Base-by-base conservation (phyloP, 2,329 filamentous ascomycete genomes). In the Alternaria panax region DNA sequence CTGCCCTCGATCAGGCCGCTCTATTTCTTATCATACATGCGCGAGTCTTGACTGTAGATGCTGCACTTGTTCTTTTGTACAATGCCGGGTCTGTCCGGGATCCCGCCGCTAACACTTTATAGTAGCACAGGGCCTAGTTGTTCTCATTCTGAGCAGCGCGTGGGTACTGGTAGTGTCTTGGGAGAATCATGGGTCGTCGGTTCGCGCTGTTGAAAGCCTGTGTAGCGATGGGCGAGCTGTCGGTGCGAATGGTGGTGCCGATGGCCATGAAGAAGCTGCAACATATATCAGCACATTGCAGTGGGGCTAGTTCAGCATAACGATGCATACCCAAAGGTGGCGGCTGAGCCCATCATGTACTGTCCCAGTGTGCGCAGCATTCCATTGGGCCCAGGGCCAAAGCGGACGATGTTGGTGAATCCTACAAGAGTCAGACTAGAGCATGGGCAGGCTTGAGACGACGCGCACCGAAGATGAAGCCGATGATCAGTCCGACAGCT, bases 401-500 rank as follows among this genome's bases (percentile, higher is more conserved):
- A 97, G 79, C 95, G 88, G 77, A 99, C 93, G 75, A 99, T 97
- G 75, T 94, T 96, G 71, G 96, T 92, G 51, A 91, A 92, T 77
- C 93, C 92, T 96, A 56, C 28, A 14, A 12, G 16, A 5, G 53
- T 75, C 59, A 75, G 71, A 68, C n/a, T 34, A 20, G 41, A 47
- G 47, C n/a, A 41, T 46, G 34, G 34, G 4, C 45, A 9, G 20
- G 42, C 22, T 28, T 48, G 38, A 22, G 30, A 7, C 20, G 45
- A 48, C 55, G 72, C 84, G 51, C 84, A 96, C 94, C 95, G 72
- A 95, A 97, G 73, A 99, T 96, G 83, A 99, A 98, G 66, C 95
- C 95, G 81, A 99, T 97, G 77, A 97, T 97, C 52, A 92, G 85
- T 63, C 95, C 95, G 63, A 99, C 95, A 80, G 93, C 95, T 98